Evolutionary conservation across 257 asterid genomes (phyloP), one percentile per base, ranked within the genome.

Genomic region (Ligustrum vulgare): DNA sequence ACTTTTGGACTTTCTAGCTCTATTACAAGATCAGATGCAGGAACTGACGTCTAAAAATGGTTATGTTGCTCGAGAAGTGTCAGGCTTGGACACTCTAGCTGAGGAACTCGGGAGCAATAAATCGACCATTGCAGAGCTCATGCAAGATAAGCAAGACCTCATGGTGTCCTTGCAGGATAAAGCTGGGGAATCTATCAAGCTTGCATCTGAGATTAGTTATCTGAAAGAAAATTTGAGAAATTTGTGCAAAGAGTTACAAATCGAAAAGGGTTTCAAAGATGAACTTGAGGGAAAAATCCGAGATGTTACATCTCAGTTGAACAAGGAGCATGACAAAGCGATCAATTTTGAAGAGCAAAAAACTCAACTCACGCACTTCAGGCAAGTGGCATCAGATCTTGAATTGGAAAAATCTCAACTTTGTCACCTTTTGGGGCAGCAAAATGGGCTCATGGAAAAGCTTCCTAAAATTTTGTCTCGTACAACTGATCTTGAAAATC

Each of bases 381-480:
- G 80, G 85, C 86, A 84, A 74, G 82, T 85, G 75, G 86, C 80
- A 63, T 80, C 85, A 32, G 85, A 86, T 78, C 86, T 88, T 35
- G 94, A 90, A 80, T 36, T 70, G 80, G 96, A 92, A 82, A 94
- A 85, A 75, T 86, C 86, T 58, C 86, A 87, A 76, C 90, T 88
- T 58, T 63, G 79, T 76, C 81, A 66, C 77, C 89, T 82, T 66
- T 77, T 88, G 77, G 77, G 37, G 84, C 89, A 83, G 86, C 88
- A 82, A 56, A 84, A 77, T 8, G 78, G 73, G 75, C 69, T 81
- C 10, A 76, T 86, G 71, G 90, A 83, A 71, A 80, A 84, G 71
- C 85, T 89, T 74, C 79, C 81, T 81, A 77, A 73, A 67, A 74
- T 83, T 67, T 39, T 72, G 60, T 84, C 89, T 65, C 15, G 36